phyloP scores from a whole-genome alignment of 495 filamentous ascomycete species.

The Trichoderma reesei region DNA sequence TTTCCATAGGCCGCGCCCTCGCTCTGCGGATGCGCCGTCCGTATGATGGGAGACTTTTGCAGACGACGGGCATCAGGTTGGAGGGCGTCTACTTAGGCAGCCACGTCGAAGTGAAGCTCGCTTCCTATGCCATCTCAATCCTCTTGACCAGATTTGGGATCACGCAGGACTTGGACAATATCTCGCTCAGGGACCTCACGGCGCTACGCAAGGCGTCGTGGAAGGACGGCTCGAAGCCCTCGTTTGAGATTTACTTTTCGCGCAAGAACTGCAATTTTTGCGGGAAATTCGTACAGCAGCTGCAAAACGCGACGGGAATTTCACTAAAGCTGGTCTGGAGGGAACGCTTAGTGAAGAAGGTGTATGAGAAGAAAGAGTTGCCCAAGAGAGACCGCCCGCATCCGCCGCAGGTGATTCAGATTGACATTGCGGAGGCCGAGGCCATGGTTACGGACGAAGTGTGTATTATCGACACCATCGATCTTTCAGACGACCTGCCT shows the following conservation, averaged over 20 bases:
- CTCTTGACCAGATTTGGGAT: neutral
- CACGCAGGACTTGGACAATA: constrained; percentile 7
- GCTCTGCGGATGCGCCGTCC: neutral
- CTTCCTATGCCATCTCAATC: neutral
- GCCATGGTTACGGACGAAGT: neutral
- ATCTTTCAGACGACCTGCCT: neutral
- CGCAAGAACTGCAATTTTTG: constrained; percentile 4
- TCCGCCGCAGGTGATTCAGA: neutral
- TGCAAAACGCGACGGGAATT: neutral
- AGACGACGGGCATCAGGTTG: neutral
- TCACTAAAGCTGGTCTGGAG: neutral
- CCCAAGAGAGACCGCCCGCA: neutral
- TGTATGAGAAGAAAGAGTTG: neutral
- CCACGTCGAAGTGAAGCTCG: constrained; percentile 9
- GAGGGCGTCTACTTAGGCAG: neutral
- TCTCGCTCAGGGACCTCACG: neutral
- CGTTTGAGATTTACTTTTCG: constrained; percentile 11
- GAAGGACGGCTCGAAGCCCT: neutral
- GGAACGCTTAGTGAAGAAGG: neutral
- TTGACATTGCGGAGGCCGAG: neutral
- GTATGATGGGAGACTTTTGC: neutral
- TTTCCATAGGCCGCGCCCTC: neutral
- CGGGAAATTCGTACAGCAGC: constrained; percentile 1
- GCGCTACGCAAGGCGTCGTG: neutral
- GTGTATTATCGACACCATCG: neutral